These are phyloP conservation scores for Thalassiosira sp. DNA, from an alignment of 352 stramenopile genomes.

Conservation along the genomic window DNA sequence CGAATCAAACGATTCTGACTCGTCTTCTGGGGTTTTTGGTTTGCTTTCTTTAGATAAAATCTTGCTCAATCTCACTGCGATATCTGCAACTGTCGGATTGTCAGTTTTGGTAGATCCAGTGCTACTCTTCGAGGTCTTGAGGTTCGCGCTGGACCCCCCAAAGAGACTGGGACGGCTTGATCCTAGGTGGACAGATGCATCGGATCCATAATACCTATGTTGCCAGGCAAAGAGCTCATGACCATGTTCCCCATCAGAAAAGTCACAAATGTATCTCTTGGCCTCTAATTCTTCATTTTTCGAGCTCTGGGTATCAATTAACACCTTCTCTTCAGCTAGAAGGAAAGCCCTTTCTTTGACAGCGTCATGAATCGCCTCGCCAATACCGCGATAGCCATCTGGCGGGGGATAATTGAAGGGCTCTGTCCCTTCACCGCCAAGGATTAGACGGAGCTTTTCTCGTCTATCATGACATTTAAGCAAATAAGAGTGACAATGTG, in stretches of 20 bases:
- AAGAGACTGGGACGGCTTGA: conserved; percentile 44
- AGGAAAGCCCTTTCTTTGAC: conserved; percentile 68
- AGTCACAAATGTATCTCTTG: conserved; percentile 81
- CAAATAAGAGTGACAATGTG: neutral
- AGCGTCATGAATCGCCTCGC: conserved; percentile 69
- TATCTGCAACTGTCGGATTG: conserved; percentile 38
- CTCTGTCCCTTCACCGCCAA: conserved; percentile 74
- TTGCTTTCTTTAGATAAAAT: conserved; percentile 33
- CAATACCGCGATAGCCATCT: conserved; percentile 77
- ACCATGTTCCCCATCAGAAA: conserved; percentile 83
- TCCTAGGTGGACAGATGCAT: conserved; percentile 83
- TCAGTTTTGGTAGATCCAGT: conserved; percentile 20
- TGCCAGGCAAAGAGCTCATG: conserved; percentile 84
- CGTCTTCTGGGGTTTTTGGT: conserved; percentile 18
- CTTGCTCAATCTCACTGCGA: conserved; percentile 50
- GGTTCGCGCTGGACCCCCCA: conserved; percentile 5
- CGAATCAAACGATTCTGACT: conserved; percentile 40
- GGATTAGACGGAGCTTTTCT: conserved; percentile 83
- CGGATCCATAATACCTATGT: conserved; percentile 83
- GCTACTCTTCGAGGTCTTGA: conserved; percentile 42
- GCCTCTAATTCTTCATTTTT: conserved; percentile 19
- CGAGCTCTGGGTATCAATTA: conserved; percentile 16
- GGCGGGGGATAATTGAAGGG: conserved; percentile 80
- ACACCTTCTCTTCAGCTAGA: conserved; percentile 69
- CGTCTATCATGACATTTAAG: conserved; percentile 30